Evolutionary conservation across 2,329 filamentous ascomycete genomes (phyloP).

Genomic region (Aspergillus jensenii): DNA sequence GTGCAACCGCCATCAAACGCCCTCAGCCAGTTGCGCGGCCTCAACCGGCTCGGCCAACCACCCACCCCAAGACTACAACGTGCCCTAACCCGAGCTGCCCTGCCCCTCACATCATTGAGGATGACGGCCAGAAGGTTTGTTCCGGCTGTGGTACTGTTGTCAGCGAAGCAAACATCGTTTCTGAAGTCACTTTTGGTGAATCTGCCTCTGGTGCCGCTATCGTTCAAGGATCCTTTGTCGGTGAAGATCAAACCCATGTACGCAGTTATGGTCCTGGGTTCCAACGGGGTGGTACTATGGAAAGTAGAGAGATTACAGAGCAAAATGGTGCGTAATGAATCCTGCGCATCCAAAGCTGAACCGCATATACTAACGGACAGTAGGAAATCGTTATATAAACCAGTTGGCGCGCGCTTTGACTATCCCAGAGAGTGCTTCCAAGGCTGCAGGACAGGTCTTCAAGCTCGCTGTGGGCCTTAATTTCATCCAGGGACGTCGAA

Average conservation of each 20-base stretch:
- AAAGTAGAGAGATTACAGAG: constrained; percentile 50
- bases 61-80: constrained; percentile 39
- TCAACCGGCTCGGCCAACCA: constrained; percentile 32
- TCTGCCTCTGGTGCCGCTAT: constrained; percentile 80
- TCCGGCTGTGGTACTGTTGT: constrained; percentile 81
- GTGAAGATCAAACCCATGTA: constrained; percentile 79
- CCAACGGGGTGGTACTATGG: constrained; percentile 49
- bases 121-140: constrained; percentile 61
- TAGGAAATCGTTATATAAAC: constrained; percentile 44
- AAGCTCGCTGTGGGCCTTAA: constrained; percentile 72
- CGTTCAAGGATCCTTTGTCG: constrained; percentile 86
- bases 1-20: constrained; percentile 38
- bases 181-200: constrained; percentile 90
- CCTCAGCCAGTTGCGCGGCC: constrained; percentile 33
- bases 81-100: constrained; percentile 49
- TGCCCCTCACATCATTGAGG: constrained; percentile 46
- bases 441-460: constrained; percentile 70
- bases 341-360: neutral
- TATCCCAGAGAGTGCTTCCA: constrained; percentile 60
- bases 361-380: neutral
- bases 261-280: constrained; percentile 56
- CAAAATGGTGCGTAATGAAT: constrained; percentile 33
- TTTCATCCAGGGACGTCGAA: constrained; percentile 82
- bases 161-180: constrained; percentile 83
- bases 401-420: constrained; percentile 42